phyloP scores from a whole-genome alignment of 768 basidiomycete species.

The Rhodotorula graminis region DNA sequence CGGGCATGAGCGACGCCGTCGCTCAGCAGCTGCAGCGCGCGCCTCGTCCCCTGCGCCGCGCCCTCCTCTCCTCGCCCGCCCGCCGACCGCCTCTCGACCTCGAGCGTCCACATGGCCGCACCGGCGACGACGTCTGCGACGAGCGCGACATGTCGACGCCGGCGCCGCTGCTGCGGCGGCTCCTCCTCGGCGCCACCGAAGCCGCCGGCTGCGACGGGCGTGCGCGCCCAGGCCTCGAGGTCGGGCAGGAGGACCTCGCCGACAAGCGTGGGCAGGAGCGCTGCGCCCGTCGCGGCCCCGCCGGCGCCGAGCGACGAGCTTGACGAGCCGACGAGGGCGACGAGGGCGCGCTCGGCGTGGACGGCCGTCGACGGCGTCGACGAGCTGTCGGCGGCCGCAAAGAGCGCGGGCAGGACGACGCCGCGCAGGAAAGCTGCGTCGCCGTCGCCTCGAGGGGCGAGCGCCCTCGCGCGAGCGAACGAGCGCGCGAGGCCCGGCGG shows the following conservation, averaged over 20 bases:
- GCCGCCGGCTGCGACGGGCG: not conserved
- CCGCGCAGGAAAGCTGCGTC: not conserved
- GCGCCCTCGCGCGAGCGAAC: not conserved
- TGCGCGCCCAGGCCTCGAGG: not conserved
- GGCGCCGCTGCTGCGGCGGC: too few species aligned
- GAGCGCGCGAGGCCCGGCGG: conserved; percentile 3
- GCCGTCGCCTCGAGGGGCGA: too few species aligned
- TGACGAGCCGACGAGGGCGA: not conserved
- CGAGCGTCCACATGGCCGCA: not conserved
- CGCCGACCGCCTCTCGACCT: not conserved
- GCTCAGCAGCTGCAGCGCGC: not conserved
- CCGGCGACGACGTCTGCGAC: conserved; percentile 6
- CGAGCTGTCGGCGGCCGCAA: not conserved
- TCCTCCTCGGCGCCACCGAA: not conserved
- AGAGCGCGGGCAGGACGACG: not conserved
- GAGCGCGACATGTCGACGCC: not conserved
- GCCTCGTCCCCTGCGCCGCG: not conserved
- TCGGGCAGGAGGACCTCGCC: not conserved
- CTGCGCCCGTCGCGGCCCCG: too few species aligned
- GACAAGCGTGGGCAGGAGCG: not conserved
- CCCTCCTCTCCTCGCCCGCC: not conserved
- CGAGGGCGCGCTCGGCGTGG: conserved; percentile 9
- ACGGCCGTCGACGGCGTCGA: not conserved
- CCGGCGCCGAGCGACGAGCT: not conserved
- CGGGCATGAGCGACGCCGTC: not conserved